A percentile compares a stretch with the other conserved stretches of the same genome.
These are phyloP conservation scores for Malassezia japonica DNA, from an alignment of 1,284 basidiomycete genomes.

Conservation along the genomic window DNA sequence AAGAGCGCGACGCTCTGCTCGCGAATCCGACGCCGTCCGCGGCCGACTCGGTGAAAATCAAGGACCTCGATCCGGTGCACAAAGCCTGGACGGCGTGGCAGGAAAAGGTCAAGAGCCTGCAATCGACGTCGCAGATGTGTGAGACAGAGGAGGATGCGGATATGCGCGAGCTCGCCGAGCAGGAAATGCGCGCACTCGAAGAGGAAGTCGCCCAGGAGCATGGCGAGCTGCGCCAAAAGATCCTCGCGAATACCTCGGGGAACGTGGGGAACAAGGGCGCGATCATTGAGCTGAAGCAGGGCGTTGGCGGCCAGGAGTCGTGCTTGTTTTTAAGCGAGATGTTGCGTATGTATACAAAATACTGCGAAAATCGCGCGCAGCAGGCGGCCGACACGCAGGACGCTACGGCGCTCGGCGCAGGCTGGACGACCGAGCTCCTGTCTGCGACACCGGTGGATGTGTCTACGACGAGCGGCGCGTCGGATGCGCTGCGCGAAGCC, in stretches of 20 bases:
- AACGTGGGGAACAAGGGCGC: conserved; percentile 59
- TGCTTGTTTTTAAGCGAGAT: conserved; percentile 72
- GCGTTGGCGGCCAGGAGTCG: conserved; percentile 83
- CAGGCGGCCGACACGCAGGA: conserved; percentile 11
- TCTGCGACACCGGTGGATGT: conserved; percentile 35
- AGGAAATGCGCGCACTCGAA: conserved; percentile 59
- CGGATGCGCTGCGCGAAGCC: conserved; percentile 60
- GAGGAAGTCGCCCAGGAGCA: conserved; percentile 53
- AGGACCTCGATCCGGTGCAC: conserved; percentile 55
- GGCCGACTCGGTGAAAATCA: conserved; percentile 40
- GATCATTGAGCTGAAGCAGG: conserved; percentile 80
- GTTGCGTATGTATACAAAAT: conserved; percentile 70
- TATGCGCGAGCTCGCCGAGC: conserved; percentile 65
- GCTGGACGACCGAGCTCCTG: conserved; percentile 33
- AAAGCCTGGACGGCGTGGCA: conserved; percentile 55
- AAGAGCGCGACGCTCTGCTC: conserved; percentile 19
- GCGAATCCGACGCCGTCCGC: neutral
- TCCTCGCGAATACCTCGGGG: conserved; percentile 62
- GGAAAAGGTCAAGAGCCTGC: conserved; percentile 51
- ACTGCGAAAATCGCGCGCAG: conserved; percentile 28
- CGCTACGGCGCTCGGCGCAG: conserved; percentile 49
- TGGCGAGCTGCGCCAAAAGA: conserved; percentile 59
- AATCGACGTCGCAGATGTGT: conserved; percentile 23
- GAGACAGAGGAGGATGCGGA: conserved; percentile 54
- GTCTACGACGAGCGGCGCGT: conserved; percentile 17